Evolutionary conservation across 441 rosid genomes (phyloP).

Genomic region (Erodium moschatum): DNA sequence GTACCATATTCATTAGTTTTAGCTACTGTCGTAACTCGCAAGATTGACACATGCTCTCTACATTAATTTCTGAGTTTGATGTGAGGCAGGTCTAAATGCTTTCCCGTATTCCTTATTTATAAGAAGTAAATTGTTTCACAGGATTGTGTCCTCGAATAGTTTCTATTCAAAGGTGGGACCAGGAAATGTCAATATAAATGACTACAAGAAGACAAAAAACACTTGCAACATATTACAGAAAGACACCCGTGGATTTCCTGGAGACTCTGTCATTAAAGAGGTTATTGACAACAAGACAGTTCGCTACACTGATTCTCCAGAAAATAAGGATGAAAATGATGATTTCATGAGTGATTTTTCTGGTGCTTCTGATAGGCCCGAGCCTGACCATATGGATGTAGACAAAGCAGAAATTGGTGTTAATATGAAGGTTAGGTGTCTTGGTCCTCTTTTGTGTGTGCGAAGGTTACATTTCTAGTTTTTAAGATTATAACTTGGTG

Average conservation of each 20-base stretch:
- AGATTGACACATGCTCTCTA: neutral
- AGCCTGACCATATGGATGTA: slow-evolving; percentile 16
- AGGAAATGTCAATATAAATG: slow-evolving; percentile 15
- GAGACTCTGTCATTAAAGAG: slow-evolving; percentile 4
- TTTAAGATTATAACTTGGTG: neutral
- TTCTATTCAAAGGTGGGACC: slow-evolving; percentile 17
- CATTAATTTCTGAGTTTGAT: slow-evolving; percentile 10
- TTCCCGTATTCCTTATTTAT: neutral
- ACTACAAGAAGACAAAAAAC: slow-evolving; percentile 18
- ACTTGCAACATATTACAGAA: slow-evolving; percentile 14
- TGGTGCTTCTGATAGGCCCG: slow-evolving; percentile 13
- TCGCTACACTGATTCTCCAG: slow-evolving; percentile 12
- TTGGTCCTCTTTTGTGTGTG: neutral
- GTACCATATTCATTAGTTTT: neutral
- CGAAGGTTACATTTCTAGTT: neutral
- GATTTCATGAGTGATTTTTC: slow-evolving; percentile 13
- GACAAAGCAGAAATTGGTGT: slow-evolving; percentile 12
- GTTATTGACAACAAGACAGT: slow-evolving; percentile 11
- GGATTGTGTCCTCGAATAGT: slow-evolving; percentile 21
- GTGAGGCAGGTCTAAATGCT: neutral
- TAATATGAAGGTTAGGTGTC: slow-evolving; percentile 19
- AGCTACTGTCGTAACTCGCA: neutral
- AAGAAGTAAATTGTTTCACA: slow-evolving; percentile 15
- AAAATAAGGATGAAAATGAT: slow-evolving; percentile 16
- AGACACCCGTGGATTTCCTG: slow-evolving; percentile 11